A percentile compares a stretch with the other conserved stretches of the same genome.
Evolutionary conservation across 176 grass and related monocot genomes (phyloP).

Genomic region (Aechmea fasciata): DNA sequence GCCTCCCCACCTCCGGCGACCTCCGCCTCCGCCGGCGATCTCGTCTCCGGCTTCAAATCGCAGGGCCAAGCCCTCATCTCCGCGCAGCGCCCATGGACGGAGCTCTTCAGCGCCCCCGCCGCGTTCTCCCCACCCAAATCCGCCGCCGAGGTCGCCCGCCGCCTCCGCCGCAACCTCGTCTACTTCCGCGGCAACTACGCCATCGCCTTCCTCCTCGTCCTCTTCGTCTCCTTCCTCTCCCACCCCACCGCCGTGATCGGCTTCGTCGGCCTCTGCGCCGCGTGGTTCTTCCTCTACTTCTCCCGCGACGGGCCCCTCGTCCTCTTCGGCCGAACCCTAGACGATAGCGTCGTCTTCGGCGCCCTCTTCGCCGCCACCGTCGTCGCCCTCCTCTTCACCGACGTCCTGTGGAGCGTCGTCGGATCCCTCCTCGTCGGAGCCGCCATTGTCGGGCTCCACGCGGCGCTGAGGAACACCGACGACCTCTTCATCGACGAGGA

Average conservation of each 20-base stretch:
- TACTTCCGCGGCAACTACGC: conserved; percentile 92
- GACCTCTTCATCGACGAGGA: background rate
- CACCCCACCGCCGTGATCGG: conserved; percentile 43
- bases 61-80: conserved; percentile 1
- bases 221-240: conserved; percentile 36
- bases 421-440: background rate
- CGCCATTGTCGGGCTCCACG: background rate
- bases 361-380: background rate
- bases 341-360: background rate
- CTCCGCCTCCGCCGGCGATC: background rate
- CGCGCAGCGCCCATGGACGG: conserved; percentile 28
- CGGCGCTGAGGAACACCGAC: background rate
- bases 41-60: background rate
- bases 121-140: conserved; percentile 31
- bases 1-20: background rate
- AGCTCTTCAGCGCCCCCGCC: conserved; percentile 23
- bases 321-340: background rate
- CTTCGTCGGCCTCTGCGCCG: conserved; percentile 37
- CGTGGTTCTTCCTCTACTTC: conserved; percentile 59
- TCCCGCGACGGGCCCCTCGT: conserved; percentile 18
- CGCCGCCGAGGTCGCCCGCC: conserved; percentile 34
- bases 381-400: background rate
- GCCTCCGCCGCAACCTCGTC: conserved; percentile 59
- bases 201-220: conserved; percentile 26
- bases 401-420: background rate